Conservation (phyloP, 495 filamentous ascomycete species). For the Penicillium parvum region DNA sequence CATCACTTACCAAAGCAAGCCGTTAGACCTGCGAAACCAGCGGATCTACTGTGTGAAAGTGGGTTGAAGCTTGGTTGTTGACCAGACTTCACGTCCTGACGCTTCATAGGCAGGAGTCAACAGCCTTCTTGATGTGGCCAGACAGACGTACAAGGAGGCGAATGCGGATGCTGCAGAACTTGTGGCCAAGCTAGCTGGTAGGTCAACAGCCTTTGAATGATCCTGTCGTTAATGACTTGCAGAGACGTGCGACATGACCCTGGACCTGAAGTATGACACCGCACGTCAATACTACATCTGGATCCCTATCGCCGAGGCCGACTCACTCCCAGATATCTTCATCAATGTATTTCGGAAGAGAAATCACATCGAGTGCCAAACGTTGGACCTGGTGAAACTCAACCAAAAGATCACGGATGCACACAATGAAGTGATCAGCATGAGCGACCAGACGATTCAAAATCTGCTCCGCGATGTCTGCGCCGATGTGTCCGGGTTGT, state of each 20-base stretch:
- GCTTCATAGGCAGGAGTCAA: constrained; percentile 67
- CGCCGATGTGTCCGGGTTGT: constrained; percentile 62
- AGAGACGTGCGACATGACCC: constrained; percentile 55
- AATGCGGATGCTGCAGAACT: constrained; percentile 71
- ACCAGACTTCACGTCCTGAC: constrained; percentile 4
- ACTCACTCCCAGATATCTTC: constrained; percentile 64
- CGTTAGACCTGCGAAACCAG: constrained; percentile 87
- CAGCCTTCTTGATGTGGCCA: constrained; percentile 80
- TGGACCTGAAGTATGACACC: constrained; percentile 71
- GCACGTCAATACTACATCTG: constrained; percentile 76
- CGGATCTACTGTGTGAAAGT: constrained; percentile 89
- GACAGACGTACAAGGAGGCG: constrained; percentile 80
- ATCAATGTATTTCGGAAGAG: constrained; percentile 73
- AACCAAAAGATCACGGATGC: constrained; percentile 73
- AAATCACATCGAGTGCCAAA: constrained; percentile 77
- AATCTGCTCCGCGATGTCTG: constrained; percentile 64
- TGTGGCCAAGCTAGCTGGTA: constrained; percentile 59
- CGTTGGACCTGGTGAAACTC: constrained; percentile 72
- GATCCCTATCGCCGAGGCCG: constrained; percentile 59
- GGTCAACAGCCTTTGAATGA: neutral
- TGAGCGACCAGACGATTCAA: constrained; percentile 66
- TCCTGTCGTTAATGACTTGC: constrained; percentile 19
- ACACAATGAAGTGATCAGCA: constrained; percentile 72
- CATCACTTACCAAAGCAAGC: constrained; percentile 69
- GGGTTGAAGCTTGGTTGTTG: neutral